Evolutionary conservation across 2,329 filamentous ascomycete genomes (phyloP), one percentile per base, ranked within the genome.

Genomic region (Botrytis cinerea): DNA sequence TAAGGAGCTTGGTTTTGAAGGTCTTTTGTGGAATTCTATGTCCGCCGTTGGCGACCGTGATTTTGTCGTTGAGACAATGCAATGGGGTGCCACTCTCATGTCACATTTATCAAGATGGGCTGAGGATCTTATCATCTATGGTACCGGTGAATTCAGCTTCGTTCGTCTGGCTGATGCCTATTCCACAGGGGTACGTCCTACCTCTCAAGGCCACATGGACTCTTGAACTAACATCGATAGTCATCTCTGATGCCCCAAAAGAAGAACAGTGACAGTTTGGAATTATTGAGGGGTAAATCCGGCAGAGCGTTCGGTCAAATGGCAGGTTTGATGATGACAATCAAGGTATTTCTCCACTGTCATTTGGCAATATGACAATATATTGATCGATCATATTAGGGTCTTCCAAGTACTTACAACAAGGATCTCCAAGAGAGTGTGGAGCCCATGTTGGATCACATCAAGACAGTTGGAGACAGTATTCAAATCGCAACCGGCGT

Each of bases 71-170:
- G 93, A 97, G 84, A 90, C 89, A 1, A 88, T 97, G 83, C 90
- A 93, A 82, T 97, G 93, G 92, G 90, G 89, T 8, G 87, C 88
- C 45, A 92, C 91, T 79, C 85, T 97, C 76, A 95, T 93, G 90
- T 86, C 89, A 75, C 93, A 96, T 84, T 86, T 97, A 77, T 93
- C 88, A 72, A 89, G 77, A 22, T 95, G 92, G 90, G 89, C 91
- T 6, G 93, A 97, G 83, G 94, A 97, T 81, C 84, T 97, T 74
- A 97, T 97, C 83, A 88, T 97, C 80, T 95, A 95, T 84, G 91
- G 87, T 38, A 90, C 91, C 14, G 84, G 89, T 73, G 79, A 80
- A 81, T 96, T 95, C 80, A 89, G 90, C 28, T 95, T 93, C 81
- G 87, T 94, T 54, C 87, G 87, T 74, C 83, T 96, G 25, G 92